Evolutionary conservation across 2,329 filamentous ascomycete species (phyloP), one percentile per base, ranked within the genome.

Genomic region (Fusarium camptoceras): DNA sequence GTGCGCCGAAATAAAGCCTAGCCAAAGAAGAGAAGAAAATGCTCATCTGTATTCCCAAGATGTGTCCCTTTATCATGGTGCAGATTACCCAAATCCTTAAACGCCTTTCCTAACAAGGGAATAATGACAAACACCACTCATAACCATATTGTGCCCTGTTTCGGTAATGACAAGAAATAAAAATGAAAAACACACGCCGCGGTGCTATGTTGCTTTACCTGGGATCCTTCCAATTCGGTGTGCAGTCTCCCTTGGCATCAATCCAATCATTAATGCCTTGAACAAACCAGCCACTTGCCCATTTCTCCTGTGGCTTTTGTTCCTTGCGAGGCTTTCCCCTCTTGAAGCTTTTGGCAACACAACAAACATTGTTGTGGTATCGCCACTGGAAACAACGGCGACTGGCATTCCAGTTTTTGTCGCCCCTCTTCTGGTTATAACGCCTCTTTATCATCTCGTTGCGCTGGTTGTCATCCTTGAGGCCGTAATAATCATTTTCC

Each of bases 251-350:
- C 73, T 77, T 81, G 20, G 81, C 78, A 10, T 80, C 77, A 53
- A 84, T 82, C 83, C 83, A 85, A 62, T 83, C 79, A 42, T 81
- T 78, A 73, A 85, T 85, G 41, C 83, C 83, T 54, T 82, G 77
- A 34, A 83, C 70, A 60, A 84, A 80, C 83, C 83, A 85, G 3
- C 83, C 83, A 50, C 83, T 84, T 24, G 75, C 78, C 63, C 80
- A 82, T 50, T 73, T 78, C 14, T 74, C 75, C 43, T 77, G 77
- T 10, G 73, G 75, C 24, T 76, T 75, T 34, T 76, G 69, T n/a
- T 75, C 73, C 12, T 65, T 72, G 30, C 73, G 78, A 12, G 83
- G 82, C 37, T 77, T 74, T 28, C 83, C 83, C 7, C 84, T 75
- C 71, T 82, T 82, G 74, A 85, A 84, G 68, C 79, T 83, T 59